phyloP scores from a whole-genome alignment of 805 yeast species.

The Cyberlindnera lachancei region DNA sequence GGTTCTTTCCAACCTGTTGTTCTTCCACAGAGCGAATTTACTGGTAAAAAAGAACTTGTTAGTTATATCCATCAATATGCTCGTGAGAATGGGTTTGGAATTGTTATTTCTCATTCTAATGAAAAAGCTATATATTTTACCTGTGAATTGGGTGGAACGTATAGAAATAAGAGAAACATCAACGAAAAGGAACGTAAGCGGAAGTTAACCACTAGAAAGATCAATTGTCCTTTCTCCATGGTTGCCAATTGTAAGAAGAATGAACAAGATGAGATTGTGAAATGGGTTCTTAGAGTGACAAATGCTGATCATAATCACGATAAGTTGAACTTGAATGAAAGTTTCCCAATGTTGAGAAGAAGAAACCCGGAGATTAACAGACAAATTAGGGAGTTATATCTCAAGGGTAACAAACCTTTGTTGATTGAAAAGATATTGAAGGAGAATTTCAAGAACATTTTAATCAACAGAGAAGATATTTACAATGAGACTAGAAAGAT shows the following conservation, averaged over 20 bases:
- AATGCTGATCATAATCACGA: slow-evolving; percentile 24
- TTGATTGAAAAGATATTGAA: slow-evolving; percentile 22
- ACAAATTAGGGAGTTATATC: slow-evolving; percentile 23
- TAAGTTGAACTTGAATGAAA: slow-evolving; percentile 22
- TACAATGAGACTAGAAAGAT: slow-evolving; percentile 26
- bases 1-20: slow-evolving; percentile 17
- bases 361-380: slow-evolving; percentile 25
- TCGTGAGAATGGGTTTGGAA: slow-evolving; percentile 25
- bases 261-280: slow-evolving; percentile 20
- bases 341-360: slow-evolving; percentile 25
- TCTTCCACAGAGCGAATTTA: slow-evolving; percentile 21
- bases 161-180: slow-evolving; percentile 25
- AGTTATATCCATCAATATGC: slow-evolving; percentile 23
- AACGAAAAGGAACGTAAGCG: slow-evolving; percentile 25
- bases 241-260: slow-evolving; percentile 25
- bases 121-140: slow-evolving; percentile 26
- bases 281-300: slow-evolving; percentile 22
- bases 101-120: slow-evolving; percentile 25
- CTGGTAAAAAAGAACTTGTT: slow-evolving; percentile 18
- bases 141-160: slow-evolving; percentile 24
- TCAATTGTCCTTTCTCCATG: slow-evolving; percentile 25
- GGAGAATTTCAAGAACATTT: slow-evolving; percentile 18
- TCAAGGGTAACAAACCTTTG: slow-evolving; percentile 23
- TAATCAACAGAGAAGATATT: slow-evolving; percentile 25
- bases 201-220: slow-evolving; percentile 24